These are phyloP conservation scores for Bolboschoenoplectus hybrid DNA, from an alignment of 202 grass and related monocot genomes.

Conservation along the genomic window DNA sequence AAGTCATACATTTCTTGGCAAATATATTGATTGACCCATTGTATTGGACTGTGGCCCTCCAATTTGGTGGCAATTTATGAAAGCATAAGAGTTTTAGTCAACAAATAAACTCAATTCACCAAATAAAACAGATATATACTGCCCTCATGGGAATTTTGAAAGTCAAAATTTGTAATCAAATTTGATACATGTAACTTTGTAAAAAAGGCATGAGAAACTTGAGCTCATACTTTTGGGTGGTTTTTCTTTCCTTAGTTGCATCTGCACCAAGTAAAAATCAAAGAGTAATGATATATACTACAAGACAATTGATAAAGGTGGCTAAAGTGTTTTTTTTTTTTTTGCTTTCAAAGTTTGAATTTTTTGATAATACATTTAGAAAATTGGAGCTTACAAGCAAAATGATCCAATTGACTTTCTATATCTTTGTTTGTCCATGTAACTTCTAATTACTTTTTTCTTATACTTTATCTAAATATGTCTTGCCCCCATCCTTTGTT, in stretches of 20 bases:
- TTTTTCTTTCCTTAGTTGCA: background rate
- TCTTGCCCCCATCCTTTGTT: background rate
- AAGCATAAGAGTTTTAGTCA: background rate
- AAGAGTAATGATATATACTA: background rate
- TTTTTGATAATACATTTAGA: background rate
- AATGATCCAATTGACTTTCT: background rate
- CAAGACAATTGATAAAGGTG: conserved; percentile 10
- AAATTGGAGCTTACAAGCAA: background rate
- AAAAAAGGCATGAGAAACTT: background rate
- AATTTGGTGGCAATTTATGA: too few species aligned
- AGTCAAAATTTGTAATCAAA: background rate
- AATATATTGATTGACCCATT: background rate
- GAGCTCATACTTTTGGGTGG: background rate
- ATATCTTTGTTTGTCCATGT: background rate
- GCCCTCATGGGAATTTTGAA: too few species aligned
- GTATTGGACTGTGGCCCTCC: too few species aligned
- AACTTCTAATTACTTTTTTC: background rate
- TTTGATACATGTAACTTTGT: background rate
- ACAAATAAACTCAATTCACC: background rate
- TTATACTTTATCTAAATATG: background rate
- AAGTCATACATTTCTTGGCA: too few species aligned
- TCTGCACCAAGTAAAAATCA: background rate
- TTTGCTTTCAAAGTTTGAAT: background rate
- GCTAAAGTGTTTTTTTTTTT: too few species aligned
- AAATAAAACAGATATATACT: too few species aligned